Percentiles rank a stretch among this genome's conserved stretches.
These are phyloP conservation scores for Volvariella volvacea DNA, from an alignment of 1,284 basidiomycete species.

Conservation along the genomic window DNA sequence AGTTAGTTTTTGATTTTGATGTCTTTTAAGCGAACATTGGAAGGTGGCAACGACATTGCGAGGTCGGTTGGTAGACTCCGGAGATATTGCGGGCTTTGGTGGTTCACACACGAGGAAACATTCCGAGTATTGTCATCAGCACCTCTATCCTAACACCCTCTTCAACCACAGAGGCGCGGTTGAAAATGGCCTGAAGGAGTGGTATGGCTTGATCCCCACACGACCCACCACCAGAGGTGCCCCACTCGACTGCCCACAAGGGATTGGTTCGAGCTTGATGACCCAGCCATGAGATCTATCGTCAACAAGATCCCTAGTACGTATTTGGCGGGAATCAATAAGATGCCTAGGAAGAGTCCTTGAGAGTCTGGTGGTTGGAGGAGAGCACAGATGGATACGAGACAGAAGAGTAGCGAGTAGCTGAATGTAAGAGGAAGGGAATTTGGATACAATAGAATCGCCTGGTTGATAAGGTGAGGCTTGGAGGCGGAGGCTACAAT, in stretches of 20 bases:
- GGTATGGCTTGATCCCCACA: constrained; percentile 35
- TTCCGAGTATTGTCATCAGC: too few species aligned
- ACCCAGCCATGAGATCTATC: constrained; percentile 67
- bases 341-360: constrained; percentile 68
- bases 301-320: constrained; percentile 71
- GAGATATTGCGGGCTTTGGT: too few species aligned
- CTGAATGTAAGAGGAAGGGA: constrained; percentile 70
- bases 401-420: constrained; percentile 59
- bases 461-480: background rate
- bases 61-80: too few species aligned
- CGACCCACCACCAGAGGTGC: constrained; percentile 73
- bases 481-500: background rate
- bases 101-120: too few species aligned
- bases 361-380: constrained; percentile 60
- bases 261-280: constrained; percentile 43
- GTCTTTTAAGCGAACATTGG: too few species aligned
- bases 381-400: constrained; percentile 63
- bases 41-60: too few species aligned
- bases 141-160: constrained; percentile 27
- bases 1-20: too few species aligned
- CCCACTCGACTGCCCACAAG: constrained; percentile 71
- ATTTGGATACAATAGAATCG: constrained; percentile 29
- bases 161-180: constrained; percentile 31
- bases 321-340: constrained; percentile 65
- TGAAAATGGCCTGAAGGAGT: constrained; percentile 27